A percentile compares a stretch with the other conserved stretches of the same genome.
phyloP scores from a whole-genome alignment of 805 yeast genomes.

The Henningerozyma blattae region DNA sequence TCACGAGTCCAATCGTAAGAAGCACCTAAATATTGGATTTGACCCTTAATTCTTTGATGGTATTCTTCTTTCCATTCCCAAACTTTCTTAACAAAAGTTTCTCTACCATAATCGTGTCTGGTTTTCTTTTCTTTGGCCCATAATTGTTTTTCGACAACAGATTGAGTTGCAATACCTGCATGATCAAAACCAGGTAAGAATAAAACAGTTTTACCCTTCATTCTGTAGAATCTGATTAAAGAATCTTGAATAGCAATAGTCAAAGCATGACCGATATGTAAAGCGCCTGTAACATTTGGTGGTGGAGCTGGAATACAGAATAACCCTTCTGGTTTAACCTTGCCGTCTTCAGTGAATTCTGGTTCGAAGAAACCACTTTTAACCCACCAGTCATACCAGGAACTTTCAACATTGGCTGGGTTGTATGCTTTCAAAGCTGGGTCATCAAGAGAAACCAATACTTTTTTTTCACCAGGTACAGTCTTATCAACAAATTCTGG shows the following conservation, averaged over 20 bases:
- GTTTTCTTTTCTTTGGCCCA: slow-evolving; percentile 78
- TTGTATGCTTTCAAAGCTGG: slow-evolving; percentile 87
- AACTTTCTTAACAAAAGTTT: slow-evolving; percentile 67
- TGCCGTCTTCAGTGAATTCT: slow-evolving; percentile 68
- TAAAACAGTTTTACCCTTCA: slow-evolving; percentile 88
- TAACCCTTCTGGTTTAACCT: slow-evolving; percentile 67
- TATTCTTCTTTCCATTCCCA: slow-evolving; percentile 98
- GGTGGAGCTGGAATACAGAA: slow-evolving; percentile 95
- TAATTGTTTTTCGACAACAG: slow-evolving; percentile 89
- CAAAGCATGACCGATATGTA: slow-evolving; percentile 95
- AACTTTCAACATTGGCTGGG: slow-evolving; percentile 81
- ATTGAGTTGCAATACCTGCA: slow-evolving; percentile 97
- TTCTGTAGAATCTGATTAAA: slow-evolving; percentile 82
- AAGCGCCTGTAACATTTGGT: slow-evolving; percentile 95
- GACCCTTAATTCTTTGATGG: slow-evolving; percentile 70
- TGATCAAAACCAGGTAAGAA: slow-evolving; percentile 96
- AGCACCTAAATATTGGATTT: slow-evolving; percentile 79
- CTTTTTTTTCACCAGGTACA: slow-evolving; percentile 81
- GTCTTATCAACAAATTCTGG: slow-evolving; percentile 86
- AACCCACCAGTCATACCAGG: slow-evolving; percentile 97
- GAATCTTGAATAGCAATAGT: slow-evolving; percentile 91
- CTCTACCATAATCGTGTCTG: slow-evolving; percentile 90
- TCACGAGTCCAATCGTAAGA: slow-evolving; percentile 94
- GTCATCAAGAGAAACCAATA: slow-evolving; percentile 76
- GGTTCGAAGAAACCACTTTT: slow-evolving; percentile 80